phyloP scores from a whole-genome alignment of 2,329 filamentous ascomycete genomes.

The Colletotrichum lini region DNA sequence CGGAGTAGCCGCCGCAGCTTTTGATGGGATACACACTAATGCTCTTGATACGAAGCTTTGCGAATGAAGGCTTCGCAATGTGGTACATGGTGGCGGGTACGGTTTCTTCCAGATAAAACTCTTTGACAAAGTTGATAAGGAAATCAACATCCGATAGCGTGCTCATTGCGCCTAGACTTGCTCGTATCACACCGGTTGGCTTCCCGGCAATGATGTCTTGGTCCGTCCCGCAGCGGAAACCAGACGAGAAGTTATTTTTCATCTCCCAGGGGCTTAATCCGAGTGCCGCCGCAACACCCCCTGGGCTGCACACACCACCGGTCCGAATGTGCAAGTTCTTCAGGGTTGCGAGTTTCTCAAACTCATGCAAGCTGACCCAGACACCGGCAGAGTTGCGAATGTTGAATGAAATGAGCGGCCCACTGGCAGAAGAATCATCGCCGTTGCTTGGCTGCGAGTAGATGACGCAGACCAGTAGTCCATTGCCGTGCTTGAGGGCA shows the following conservation, averaged over 20 bases:
- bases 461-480: slow-evolving; percentile 73
- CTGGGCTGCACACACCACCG: slow-evolving; percentile 92
- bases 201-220: slow-evolving; percentile 87
- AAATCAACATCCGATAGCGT: slow-evolving; percentile 79
- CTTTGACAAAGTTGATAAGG: slow-evolving; percentile 79
- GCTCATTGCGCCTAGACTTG: slow-evolving; percentile 93
- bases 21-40: slow-evolving; percentile 92
- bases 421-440: slow-evolving; percentile 60
- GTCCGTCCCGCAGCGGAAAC: slow-evolving; percentile 86
- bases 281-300: slow-evolving; percentile 83
- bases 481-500: slow-evolving; percentile 78
- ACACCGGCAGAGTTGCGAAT: slow-evolving; percentile 76
- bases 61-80: not conserved
- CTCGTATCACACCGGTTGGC: slow-evolving; percentile 88
- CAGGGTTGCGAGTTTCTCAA: slow-evolving; percentile 87
- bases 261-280: slow-evolving; percentile 85
- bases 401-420: slow-evolving; percentile 89
- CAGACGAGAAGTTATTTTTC: slow-evolving; percentile 85
- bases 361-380: slow-evolving; percentile 86
- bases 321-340: slow-evolving; percentile 88
- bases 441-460: slow-evolving; percentile 63
- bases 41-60: slow-evolving; percentile 63
- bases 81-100: slow-evolving; percentile 12
- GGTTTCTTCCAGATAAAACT: slow-evolving; percentile 70
- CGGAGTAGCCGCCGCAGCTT: slow-evolving; percentile 85